These are phyloP conservation scores for Fusarium gaditjirri DNA, from an alignment of 2,329 filamentous ascomycete species.

Conservation along the genomic window DNA sequence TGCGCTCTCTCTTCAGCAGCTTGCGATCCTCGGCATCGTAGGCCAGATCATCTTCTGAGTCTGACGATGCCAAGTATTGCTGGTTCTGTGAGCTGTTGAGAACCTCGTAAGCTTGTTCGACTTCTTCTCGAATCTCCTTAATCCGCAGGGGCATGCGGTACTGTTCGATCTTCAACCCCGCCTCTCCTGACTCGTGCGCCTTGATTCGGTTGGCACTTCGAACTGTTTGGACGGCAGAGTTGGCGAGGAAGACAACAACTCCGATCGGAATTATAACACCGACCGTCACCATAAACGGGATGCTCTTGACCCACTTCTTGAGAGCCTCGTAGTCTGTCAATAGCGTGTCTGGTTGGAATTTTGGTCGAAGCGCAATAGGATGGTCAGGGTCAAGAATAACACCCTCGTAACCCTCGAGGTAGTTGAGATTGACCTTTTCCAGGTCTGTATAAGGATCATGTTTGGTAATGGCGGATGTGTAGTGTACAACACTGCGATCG, in stretches of 20 bases:
- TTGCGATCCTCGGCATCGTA: constrained; percentile 52
- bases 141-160: constrained; percentile 83
- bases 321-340: constrained; percentile 48
- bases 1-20: constrained; percentile 55
- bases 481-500: constrained; percentile 83
- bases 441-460: constrained; percentile 80
- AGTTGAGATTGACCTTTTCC: constrained; percentile 76
- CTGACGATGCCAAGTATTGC: constrained; percentile 73
- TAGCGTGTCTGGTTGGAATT: constrained; percentile 44
- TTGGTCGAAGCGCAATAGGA: constrained; percentile 65
- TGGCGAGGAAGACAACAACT: constrained; percentile 76
- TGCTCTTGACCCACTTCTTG: constrained; percentile 56
- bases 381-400: constrained; percentile 77
- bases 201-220: constrained; percentile 79
- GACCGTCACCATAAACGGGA: constrained; percentile 74
- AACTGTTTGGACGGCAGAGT: constrained; percentile 80
- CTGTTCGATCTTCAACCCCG: constrained; percentile 72
- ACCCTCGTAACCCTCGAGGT: constrained; percentile 76
- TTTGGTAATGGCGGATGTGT: constrained; percentile 81
- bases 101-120: constrained; percentile 81
- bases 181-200: constrained; percentile 77
- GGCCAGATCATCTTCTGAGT: constrained; percentile 54
- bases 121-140: constrained; percentile 77
- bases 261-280: constrained; percentile 79
- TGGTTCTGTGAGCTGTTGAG: constrained; percentile 75